Conservation (phyloP, 176 grass and related monocot genomes). For the Cenchrus americanus region DNA sequence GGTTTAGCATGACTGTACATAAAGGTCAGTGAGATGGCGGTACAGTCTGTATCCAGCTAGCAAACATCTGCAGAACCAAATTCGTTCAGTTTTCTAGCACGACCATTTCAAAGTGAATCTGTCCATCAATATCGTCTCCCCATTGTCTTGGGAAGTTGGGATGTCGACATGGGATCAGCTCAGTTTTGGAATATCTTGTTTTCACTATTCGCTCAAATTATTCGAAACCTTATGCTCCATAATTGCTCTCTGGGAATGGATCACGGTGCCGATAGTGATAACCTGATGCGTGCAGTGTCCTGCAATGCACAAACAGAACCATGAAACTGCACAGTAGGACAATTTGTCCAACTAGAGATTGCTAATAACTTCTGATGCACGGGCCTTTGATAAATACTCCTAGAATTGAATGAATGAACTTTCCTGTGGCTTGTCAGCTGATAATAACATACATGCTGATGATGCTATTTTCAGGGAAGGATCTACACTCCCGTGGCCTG, state of each 20-base stretch:
- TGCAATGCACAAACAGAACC: neutral
- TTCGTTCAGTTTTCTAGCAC: neutral
- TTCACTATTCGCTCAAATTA: neutral
- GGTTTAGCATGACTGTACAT: neutral
- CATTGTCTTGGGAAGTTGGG: constrained; percentile 14
- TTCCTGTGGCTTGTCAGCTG: neutral
- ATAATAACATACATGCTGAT: neutral
- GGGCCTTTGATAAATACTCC: neutral
- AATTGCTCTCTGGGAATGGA: constrained; percentile 1
- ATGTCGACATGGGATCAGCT: neutral
- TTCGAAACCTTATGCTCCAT: neutral
- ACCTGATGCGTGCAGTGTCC: neutral
- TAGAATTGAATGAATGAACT: neutral
- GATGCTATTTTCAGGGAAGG: neutral
- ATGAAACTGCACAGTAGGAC: neutral
- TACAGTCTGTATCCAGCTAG: neutral
- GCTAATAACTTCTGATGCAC: neutral
- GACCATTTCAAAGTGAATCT: neutral
- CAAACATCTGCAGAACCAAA: neutral
- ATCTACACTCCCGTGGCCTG: neutral
- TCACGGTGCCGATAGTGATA: neutral
- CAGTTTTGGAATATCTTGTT: neutral
- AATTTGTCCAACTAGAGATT: neutral
- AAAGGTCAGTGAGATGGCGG: neutral
- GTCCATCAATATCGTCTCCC: neutral